phyloP scores from a whole-genome alignment of 352 stramenopile species.

The Pythium dissotocum region DNA sequence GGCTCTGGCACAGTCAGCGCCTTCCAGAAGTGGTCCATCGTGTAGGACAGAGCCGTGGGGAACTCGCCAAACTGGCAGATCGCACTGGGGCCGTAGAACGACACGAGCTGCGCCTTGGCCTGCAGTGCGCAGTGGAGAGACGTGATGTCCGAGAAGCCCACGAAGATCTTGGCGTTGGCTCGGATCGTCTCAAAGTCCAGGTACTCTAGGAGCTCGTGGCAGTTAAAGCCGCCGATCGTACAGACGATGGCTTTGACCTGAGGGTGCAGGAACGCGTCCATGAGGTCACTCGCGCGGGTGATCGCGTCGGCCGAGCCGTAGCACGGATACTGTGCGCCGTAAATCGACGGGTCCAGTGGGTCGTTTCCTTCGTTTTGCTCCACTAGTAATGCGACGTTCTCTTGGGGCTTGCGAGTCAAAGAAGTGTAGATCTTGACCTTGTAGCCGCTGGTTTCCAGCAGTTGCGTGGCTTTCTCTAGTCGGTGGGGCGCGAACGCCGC shows the following conservation, averaged over 20 bases:
- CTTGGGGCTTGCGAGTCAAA: conserved; percentile 32
- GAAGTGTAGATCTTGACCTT: conserved; percentile 51
- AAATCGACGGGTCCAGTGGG: conserved; percentile 24
- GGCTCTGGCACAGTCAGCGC: conserved; percentile 29
- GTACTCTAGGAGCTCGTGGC: conserved; percentile 60
- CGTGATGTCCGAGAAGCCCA: conserved; percentile 64
- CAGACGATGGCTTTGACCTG: conserved; percentile 48
- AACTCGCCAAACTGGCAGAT: conserved; percentile 67
- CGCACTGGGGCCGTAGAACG: conserved; percentile 63
- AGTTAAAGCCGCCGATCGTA: conserved; percentile 59
- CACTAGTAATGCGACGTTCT: conserved; percentile 28
- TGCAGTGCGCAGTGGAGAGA: conserved; percentile 61
- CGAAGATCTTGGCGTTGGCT: conserved; percentile 52
- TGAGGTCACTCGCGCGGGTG: conserved; percentile 45
- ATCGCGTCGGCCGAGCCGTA: conserved; percentile 56
- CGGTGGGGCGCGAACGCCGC: conserved; percentile 45
- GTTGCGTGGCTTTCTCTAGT: conserved; percentile 35
- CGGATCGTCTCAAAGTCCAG: conserved; percentile 55
- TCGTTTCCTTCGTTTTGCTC: background rate
- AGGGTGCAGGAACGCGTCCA: conserved; percentile 51
- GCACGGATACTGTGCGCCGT: conserved; percentile 23
- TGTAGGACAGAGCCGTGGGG: conserved; percentile 45
- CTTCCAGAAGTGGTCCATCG: conserved; percentile 41
- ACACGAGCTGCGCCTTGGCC: conserved; percentile 38
- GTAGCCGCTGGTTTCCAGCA: conserved; percentile 42